Conservation (phyloP, 106 monocot species). For the Alisma plantagoaquatica region DNA sequence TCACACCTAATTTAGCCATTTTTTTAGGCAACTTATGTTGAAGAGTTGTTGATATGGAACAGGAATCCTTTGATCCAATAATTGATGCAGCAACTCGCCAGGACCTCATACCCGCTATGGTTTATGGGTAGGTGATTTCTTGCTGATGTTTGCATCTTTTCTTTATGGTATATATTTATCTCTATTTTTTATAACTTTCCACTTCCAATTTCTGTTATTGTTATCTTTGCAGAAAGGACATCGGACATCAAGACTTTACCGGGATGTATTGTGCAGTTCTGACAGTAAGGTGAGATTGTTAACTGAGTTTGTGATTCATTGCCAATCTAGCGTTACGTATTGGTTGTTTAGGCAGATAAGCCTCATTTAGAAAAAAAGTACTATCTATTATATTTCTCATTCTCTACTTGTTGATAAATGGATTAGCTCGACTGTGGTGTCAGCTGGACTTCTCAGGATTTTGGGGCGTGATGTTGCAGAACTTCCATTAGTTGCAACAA, state of each 20-base stretch:
- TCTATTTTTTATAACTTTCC: conserved; percentile 2
- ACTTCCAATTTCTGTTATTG: background rate
- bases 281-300: conserved; percentile 49
- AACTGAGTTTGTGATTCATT: background rate
- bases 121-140: conserved; percentile 80
- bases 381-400: no score
- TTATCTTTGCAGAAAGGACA: conserved; percentile 50
- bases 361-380: no score
- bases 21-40: no score
- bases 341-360: no score
- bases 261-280: conserved; percentile 85
- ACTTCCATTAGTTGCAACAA: conserved; percentile 92
- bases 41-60: no score
- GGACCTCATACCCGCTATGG: conserved; percentile 89
- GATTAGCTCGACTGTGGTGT: conserved; percentile 72
- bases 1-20: no score
- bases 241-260: conserved; percentile 79
- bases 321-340: no score
- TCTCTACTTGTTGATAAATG: background rate
- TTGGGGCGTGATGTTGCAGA: conserved; percentile 82
- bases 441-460: conserved; percentile 75
- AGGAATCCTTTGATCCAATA: conserved; percentile 97
- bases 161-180: no score
- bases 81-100: conserved; percentile 65
- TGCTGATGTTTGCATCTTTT: no score